phyloP scores from a whole-genome alignment of 1,139 yeast species.

The Suhomyces wounanorum region DNA sequence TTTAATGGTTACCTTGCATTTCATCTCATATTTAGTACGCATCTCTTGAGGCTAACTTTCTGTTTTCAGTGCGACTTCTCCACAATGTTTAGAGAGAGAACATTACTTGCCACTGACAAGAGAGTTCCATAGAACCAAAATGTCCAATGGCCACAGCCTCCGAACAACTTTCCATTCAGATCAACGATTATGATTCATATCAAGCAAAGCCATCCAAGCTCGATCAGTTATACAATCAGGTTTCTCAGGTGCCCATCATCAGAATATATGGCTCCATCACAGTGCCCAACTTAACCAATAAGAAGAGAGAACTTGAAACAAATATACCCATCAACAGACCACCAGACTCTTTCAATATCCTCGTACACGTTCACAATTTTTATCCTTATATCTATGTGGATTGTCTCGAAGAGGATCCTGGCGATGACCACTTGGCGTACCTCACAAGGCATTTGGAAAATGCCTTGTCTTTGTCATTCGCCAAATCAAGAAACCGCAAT shows the following conservation, averaged over 20 bases:
- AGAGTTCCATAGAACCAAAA: neutral
- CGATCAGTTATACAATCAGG: constrained; percentile 35
- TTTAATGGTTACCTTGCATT: too few species aligned
- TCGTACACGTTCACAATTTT: constrained; percentile 78
- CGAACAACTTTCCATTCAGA: constrained; percentile 30
- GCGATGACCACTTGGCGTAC: neutral
- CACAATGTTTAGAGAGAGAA: neutral
- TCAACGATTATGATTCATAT: constrained; percentile 65
- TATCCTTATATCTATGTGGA: constrained; percentile 79
- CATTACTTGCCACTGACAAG: neutral
- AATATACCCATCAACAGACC: neutral
- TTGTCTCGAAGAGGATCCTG: constrained; percentile 23
- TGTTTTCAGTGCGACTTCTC: neutral
- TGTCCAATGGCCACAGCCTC: constrained; percentile 4
- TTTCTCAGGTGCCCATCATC: constrained; percentile 66
- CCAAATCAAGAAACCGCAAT: constrained; percentile 9
- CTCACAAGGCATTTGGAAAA: constrained; percentile 11
- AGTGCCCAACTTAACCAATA: constrained; percentile 15
- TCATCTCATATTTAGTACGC: too few species aligned
- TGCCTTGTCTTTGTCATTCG: constrained; percentile 13
- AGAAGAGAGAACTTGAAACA: neutral
- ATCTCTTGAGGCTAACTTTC: neutral
- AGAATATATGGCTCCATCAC: constrained; percentile 67
- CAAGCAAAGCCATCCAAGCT: constrained; percentile 42
- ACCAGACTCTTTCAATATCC: constrained; percentile 21